These are phyloP conservation scores for Xylaria telfairii DNA, from an alignment of 495 filamentous ascomycete genomes.

Conservation along the genomic window DNA sequence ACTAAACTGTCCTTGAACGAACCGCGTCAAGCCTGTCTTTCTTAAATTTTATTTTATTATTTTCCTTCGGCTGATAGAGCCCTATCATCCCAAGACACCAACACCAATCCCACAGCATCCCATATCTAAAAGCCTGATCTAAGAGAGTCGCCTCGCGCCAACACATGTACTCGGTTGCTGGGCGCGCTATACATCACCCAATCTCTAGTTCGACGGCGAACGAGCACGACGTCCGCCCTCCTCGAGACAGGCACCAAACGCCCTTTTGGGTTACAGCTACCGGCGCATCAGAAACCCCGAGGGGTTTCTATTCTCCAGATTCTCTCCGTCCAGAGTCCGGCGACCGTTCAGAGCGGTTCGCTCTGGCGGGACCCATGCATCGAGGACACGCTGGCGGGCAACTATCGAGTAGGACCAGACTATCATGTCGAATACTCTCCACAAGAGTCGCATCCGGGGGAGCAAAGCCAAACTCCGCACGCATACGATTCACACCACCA, in stretches of 20 bases:
- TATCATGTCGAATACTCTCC: conserved; percentile 69
- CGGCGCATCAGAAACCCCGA: conserved; percentile 47
- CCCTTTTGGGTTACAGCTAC: conserved; percentile 31
- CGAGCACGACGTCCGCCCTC: conserved; percentile 38
- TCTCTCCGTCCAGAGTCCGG: conserved; percentile 61
- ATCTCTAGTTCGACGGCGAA: conserved; percentile 33
- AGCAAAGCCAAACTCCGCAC: conserved; percentile 58
- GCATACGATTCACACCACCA: conserved; percentile 59
- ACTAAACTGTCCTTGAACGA: conserved; percentile 40
- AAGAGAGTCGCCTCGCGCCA: conserved; percentile 33
- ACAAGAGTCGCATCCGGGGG: conserved; percentile 63
- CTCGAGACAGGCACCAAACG: conserved; percentile 40
- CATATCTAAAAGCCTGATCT: conserved; percentile 31
- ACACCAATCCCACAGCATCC: conserved; percentile 37
- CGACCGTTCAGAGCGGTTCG: conserved; percentile 71
- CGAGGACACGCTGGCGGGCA: conserved; percentile 70
- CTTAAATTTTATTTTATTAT: conserved; percentile 28
- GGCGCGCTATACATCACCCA: conserved; percentile 35
- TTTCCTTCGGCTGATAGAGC: conserved; percentile 35
- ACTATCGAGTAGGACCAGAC: conserved; percentile 64
- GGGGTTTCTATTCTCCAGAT: conserved; percentile 56
- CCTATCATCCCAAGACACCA: conserved; percentile 29
- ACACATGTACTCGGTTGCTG: conserved; percentile 47
- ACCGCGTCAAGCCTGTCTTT: conserved; percentile 42
- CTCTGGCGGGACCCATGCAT: conserved; percentile 77